Conservation (phyloP, 2,329 filamentous ascomycete genomes). For the Talaromyces funiculosus region DNA sequence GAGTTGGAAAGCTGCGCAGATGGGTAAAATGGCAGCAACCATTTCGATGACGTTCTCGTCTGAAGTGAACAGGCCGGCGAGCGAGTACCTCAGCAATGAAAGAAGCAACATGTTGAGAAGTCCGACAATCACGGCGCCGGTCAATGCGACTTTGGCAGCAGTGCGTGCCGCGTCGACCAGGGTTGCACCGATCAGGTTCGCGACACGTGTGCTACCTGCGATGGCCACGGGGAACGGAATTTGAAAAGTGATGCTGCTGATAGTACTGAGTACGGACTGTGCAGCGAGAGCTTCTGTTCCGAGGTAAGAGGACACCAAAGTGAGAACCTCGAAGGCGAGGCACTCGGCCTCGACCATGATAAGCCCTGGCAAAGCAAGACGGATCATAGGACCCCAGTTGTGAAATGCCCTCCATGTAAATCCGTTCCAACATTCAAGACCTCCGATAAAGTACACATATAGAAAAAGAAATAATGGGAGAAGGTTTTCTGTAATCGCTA, state of each 20-base stretch:
- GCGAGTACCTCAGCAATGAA: conserved; percentile 60
- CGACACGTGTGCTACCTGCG: conserved; percentile 79
- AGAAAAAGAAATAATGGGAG: conserved; percentile 66
- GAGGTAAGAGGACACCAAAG: conserved; percentile 73
- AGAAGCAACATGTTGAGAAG: conserved; percentile 71
- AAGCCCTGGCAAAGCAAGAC: conserved; percentile 79
- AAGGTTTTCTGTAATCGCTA: conserved; percentile 67
- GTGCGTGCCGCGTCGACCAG: conserved; percentile 74
- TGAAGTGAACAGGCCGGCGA: conserved; percentile 73
- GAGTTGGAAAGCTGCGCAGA: conserved; percentile 83
- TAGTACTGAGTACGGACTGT: conserved; percentile 75
- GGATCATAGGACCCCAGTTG: conserved; percentile 81
- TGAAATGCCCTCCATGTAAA: conserved; percentile 63
- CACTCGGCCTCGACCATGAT: conserved; percentile 94
- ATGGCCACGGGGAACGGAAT: conserved; percentile 89
- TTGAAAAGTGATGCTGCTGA: conserved; percentile 78
- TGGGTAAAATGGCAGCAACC: conserved; percentile 65
- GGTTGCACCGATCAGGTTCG: conserved; percentile 84
- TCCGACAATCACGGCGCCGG: conserved; percentile 64
- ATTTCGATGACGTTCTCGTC: conserved; percentile 64
- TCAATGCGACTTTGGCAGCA: conserved; percentile 70
- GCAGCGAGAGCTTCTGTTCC: conserved; percentile 76
- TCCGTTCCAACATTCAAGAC: conserved; percentile 74
- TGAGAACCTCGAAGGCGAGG: conserved; percentile 86
- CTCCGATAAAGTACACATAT: conserved; percentile 67